Conservation (phyloP, 139 green algal species). For the Dunaliella primolecta region DNA sequence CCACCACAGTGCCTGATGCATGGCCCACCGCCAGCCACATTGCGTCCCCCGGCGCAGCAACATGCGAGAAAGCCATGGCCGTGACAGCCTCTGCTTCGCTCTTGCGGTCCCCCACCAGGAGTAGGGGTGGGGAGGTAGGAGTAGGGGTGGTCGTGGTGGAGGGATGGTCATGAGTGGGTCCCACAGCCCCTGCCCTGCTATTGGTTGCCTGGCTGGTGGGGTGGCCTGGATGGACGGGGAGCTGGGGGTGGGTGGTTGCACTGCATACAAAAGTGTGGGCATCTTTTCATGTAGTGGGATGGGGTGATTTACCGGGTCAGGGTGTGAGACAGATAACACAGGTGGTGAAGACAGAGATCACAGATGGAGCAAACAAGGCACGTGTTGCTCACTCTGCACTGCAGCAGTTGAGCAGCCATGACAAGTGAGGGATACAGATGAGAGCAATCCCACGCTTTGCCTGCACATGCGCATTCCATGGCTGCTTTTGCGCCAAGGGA, state of each 20-base stretch:
- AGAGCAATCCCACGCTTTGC: no score
- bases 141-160: neutral
- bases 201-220: no score
- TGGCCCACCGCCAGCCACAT: slow-evolving; percentile 55
- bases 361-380: no score
- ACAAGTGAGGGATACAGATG: no score
- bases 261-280: neutral
- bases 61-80: slow-evolving; percentile 34
- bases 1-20: slow-evolving; percentile 30
- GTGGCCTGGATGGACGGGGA: neutral
- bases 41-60: slow-evolving; percentile 25
- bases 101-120: slow-evolving; percentile 30
- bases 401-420: no score
- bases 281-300: slow-evolving; percentile 5
- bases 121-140: neutral
- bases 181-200: no score
- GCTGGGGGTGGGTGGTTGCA: neutral
- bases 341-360: no score
- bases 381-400: no score
- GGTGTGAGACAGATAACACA: no score
- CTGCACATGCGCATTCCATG: no score
- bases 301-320: no score
- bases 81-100: slow-evolving; percentile 48
- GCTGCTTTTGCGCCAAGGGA: no score
- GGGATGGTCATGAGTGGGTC: neutral